A percentile compares a stretch with the other conserved stretches of the same genome.
Conservation (phyloP, 106 monocot genomes). For the Dendrobium nobile region DNA sequence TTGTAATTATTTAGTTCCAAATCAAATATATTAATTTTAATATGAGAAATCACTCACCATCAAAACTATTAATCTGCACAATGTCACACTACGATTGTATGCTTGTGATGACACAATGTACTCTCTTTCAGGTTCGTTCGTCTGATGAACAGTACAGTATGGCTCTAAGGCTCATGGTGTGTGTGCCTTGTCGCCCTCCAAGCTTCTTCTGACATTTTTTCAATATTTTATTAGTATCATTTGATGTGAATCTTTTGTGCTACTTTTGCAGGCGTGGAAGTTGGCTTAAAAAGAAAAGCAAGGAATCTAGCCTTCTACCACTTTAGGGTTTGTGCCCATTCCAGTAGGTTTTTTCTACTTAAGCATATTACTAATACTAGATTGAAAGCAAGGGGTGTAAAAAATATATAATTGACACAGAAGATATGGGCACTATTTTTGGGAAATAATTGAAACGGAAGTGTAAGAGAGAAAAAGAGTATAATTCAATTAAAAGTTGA, state of each 20-base stretch:
- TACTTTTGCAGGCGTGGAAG: not conserved
- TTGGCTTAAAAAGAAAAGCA: too few species aligned
- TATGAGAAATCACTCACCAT: slow-evolving; percentile 19
- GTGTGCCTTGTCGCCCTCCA: not conserved
- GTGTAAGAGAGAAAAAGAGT: too few species aligned
- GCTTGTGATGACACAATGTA: slow-evolving; percentile 25
- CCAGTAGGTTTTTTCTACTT: too few species aligned
- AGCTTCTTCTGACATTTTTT: slow-evolving; percentile 10
- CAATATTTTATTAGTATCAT: not conserved
- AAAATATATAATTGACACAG: too few species aligned
- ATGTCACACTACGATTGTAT: slow-evolving; percentile 12
- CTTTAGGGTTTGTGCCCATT: too few species aligned
- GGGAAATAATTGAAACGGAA: too few species aligned
- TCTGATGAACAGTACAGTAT: not conserved
- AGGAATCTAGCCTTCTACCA: too few species aligned
- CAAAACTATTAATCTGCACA: slow-evolving; percentile 25
- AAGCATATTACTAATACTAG: too few species aligned
- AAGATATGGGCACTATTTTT: too few species aligned
- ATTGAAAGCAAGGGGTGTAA: too few species aligned
- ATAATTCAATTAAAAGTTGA: too few species aligned
- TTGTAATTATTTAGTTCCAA: not conserved
- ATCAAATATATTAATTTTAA: not conserved
- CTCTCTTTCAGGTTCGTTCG: slow-evolving; percentile 4
- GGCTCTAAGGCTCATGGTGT: slow-evolving; percentile 28
- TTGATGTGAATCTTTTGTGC: not conserved